Conservation (phyloP, 768 basidiomycete genomes). For the Naganishia onofrii region DNA sequence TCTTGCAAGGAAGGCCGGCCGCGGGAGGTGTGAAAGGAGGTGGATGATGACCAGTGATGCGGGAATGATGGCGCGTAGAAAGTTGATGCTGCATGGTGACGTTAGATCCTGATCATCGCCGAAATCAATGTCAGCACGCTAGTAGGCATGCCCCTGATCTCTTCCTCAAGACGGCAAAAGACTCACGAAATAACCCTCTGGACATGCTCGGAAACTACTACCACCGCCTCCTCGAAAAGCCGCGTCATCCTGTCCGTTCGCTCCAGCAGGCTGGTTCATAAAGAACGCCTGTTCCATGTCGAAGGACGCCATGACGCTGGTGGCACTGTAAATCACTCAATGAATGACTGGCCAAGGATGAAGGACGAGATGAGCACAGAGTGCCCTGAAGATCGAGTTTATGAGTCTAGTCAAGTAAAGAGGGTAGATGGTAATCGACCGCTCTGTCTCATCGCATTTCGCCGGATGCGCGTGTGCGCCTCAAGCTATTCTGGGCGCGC, state of each 20-base stretch:
- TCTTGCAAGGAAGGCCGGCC: conserved; percentile 31
- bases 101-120: conserved; percentile 19
- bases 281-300: background rate
- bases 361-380: too few species aligned
- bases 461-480: too few species aligned
- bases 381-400: too few species aligned
- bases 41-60: conserved; percentile 38
- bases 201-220: conserved; percentile 14
- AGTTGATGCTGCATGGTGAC: conserved; percentile 32
- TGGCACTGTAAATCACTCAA: too few species aligned
- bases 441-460: too few species aligned
- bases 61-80: conserved; percentile 41
- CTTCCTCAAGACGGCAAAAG: background rate
- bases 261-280: background rate
- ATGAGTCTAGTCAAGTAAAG: too few species aligned
- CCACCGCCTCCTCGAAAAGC: background rate
- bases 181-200: conserved; percentile 29
- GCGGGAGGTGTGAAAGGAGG: conserved; percentile 34
- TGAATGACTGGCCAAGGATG: too few species aligned
- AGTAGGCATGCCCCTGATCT: too few species aligned
- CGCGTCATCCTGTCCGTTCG: background rate
- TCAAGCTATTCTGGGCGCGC: too few species aligned
- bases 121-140: background rate
- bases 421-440: too few species aligned
- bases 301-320: too few species aligned